Evolutionary conservation across 2,329 filamentous ascomycete species (phyloP), one percentile per base, ranked within the genome.

Genomic region (Fusarium mexicanum): DNA sequence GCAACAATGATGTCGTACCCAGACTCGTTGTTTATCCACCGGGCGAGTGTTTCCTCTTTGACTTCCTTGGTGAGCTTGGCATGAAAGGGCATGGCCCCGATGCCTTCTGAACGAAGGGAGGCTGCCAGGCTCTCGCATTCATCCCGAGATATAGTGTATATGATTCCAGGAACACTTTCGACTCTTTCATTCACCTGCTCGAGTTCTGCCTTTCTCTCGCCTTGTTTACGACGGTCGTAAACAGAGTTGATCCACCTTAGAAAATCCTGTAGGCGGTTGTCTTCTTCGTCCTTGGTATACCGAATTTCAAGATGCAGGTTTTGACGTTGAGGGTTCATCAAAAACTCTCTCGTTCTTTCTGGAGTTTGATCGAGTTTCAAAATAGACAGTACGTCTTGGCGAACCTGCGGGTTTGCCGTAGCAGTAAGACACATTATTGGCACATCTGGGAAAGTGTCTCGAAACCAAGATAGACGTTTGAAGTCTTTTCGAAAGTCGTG

Each of bases 401-500:
- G 89, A 22, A 98, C 94, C 67, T 90, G 90, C 1, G 88, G 85
- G 31, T 96, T 98, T 18, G 96, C 96, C 1, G 96, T 98, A 1
- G 96, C 96, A 0, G 96, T 98, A 20, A 98, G 89, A 72, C 95
- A 97, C 82, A 96, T 98, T 71, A 98, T 93, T 9, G 96, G 95
- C 1, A 98, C 94, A 64, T 93, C 89, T 1, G 95, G 94, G 74
- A 96, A 95, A 11, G 91, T 91, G 55, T 90, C 87, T 76, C 93
- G 92, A 85, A 98, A 96, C 91, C 94, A 98, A 5, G 90, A 92
- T 12, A 98, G 87, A 26, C 92, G 90, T 79, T 96, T 95, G 83
- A 98, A 98, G 65, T 95, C 93, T 41, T 92, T 93, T n/a, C 96
- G 92, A 80, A 98, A 98, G 82, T 98, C 96, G 81, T 98, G 95